Base-by-base conservation (phyloP, 2,329 filamentous ascomycete species). In the Tolypocladium inflatum region DNA sequence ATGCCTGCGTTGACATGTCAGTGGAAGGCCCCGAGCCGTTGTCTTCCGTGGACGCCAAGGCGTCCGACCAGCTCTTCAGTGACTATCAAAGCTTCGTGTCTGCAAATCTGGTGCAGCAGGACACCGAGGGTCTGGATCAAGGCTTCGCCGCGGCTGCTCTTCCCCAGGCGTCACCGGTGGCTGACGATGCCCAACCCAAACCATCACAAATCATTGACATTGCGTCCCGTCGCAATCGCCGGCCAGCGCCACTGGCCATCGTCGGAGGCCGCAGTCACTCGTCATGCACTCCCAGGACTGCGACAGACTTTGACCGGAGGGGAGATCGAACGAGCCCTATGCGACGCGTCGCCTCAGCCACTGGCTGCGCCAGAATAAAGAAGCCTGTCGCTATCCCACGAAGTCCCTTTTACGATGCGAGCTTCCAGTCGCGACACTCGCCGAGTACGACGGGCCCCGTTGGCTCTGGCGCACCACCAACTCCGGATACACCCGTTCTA, bases 131-230 rank as follows among this genome's bases (percentile, higher is more conserved):
- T 9, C 23, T 35, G 10, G 57, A 58, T 1, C 50, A 57, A 26
- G 43, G 56, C 19, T 23, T 58, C 19, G 43, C 42, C 43, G 41
- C 38, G 7, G 52, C 26, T 19, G 35, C 26, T 35, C 35, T 51
- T 37, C 13, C 57, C 35, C 48, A 54, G 41, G 59, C 19, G 23
- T 66, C 42, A 9, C 60, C 60, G 10, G 3, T 60, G 26, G 53
- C 55, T 9, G 59, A 60, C 21, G 59, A 61, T 15, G 62, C 61
- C 37, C 70, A 69, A 35, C 71, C 81, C 64, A 78, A 74, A 63
- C 81, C 80, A 1, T 76, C 80, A 0, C 76, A 79, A 11, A 74
- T 76, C 0, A 73, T 80, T 57, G 81, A 83, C 63, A 80, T 84
- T 60, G 81, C 80, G 19, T 77, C 76, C 21, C 76, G 82, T 52